phyloP scores from a whole-genome alignment of 2,329 filamentous ascomycete genomes.

The Calonectria hongkongensis region DNA sequence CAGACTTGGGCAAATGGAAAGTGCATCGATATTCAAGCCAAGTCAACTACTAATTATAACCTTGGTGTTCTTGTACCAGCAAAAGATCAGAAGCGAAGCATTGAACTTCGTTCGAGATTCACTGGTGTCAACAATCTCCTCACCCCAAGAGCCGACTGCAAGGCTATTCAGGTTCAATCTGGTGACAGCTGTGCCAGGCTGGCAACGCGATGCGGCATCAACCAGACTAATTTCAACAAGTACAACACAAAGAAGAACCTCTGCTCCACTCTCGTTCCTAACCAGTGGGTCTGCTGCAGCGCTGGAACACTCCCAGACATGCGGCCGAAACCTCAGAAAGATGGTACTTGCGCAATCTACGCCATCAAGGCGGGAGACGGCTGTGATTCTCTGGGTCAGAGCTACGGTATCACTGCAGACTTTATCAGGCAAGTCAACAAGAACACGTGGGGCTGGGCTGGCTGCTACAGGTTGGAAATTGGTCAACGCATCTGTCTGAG shows the following conservation, averaged over 20 bases:
- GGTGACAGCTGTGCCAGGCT: constrained; percentile 63
- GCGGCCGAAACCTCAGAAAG: constrained; percentile 57
- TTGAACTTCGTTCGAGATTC: constrained; percentile 48
- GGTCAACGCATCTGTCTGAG: constrained; percentile 60
- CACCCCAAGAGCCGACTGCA: constrained; percentile 49
- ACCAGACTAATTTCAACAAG: constrained; percentile 59
- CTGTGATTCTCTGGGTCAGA: constrained; percentile 57
- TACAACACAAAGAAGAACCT: constrained; percentile 60
- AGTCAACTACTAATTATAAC: constrained; percentile 34
- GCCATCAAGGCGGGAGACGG: constrained; percentile 56
- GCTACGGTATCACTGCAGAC: constrained; percentile 58
- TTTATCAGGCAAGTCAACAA: constrained; percentile 63
- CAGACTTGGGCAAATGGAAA: constrained; percentile 51
- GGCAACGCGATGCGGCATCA: constrained; percentile 63
- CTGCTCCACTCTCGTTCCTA: constrained; percentile 58
- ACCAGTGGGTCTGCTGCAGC: constrained; percentile 62
- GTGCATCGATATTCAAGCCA: constrained; percentile 39
- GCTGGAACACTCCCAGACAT: constrained; percentile 58
- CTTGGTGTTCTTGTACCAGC: constrained; percentile 46
- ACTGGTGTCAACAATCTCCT: constrained; percentile 39
- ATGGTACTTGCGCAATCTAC: constrained; percentile 62
- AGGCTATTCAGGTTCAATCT: constrained; percentile 55
- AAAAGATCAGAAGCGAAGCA: constrained; percentile 40
- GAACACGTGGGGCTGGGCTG: constrained; percentile 62
- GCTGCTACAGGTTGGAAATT: constrained; percentile 55